phyloP scores from a whole-genome alignment of 345 rosid species.

The Balakata baccata region DNA sequence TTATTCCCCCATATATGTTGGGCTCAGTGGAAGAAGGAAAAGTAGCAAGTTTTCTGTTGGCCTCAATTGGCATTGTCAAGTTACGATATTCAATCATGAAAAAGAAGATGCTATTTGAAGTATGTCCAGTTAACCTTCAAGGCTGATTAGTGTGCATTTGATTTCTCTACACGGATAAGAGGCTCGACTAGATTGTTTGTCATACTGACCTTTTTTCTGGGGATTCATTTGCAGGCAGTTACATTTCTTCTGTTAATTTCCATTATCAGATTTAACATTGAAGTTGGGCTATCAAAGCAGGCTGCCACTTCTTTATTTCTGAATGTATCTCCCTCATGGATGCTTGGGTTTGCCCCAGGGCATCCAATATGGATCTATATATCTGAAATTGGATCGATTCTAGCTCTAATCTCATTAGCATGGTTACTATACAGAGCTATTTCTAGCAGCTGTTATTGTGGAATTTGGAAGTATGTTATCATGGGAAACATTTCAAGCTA shows the following conservation, averaged over 20 bases:
- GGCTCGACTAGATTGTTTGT: slow-evolving; percentile 9
- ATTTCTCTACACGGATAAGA: not conserved
- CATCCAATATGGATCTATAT: slow-evolving; percentile 47
- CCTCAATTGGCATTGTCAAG: slow-evolving; percentile 68
- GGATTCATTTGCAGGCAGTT: slow-evolving; percentile 51
- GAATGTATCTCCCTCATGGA: slow-evolving; percentile 69
- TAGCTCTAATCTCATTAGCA: slow-evolving; percentile 45
- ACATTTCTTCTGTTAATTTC: slow-evolving; percentile 58
- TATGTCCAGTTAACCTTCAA: slow-evolving; percentile 32
- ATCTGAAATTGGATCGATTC: slow-evolving; percentile 52
- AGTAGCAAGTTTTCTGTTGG: slow-evolving; percentile 84
- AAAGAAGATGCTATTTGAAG: slow-evolving; percentile 57
- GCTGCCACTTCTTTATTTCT: slow-evolving; percentile 82
- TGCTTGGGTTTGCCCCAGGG: slow-evolving; percentile 52
- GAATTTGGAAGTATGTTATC: slow-evolving; percentile 46
- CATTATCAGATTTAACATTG: slow-evolving; percentile 67
- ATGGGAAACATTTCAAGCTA: slow-evolving; percentile 54
- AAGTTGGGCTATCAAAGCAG: slow-evolving; percentile 86
- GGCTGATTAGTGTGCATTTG: not conserved
- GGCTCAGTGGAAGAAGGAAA: slow-evolving; percentile 92
- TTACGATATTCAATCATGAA: slow-evolving; percentile 57
- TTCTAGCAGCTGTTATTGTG: slow-evolving; percentile 25
- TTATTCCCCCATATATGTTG: slow-evolving; percentile 14
- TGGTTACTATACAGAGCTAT: slow-evolving; percentile 40
- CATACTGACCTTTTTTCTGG: slow-evolving; percentile 21